phyloP scores from a whole-genome alignment of 768 basidiomycete species.

The Leccinum broughii region DNA sequence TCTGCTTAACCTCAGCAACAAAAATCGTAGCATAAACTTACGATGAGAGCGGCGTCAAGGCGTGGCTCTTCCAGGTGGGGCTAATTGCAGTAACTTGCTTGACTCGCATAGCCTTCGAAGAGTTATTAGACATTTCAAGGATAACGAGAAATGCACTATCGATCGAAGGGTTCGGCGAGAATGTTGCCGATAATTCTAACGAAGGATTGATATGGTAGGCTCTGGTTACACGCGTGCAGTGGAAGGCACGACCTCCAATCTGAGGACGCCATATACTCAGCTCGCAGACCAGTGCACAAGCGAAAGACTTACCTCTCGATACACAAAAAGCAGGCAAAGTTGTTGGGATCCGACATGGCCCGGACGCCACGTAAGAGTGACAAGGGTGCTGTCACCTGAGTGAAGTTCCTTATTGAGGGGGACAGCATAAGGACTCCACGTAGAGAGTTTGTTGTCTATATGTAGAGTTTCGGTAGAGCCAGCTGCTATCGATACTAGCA shows the following conservation, averaged over 20 bases:
- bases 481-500: slow-evolving; percentile 14
- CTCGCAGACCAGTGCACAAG: background rate
- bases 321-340: slow-evolving; percentile 64
- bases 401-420: slow-evolving; percentile 39
- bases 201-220: slow-evolving; percentile 61
- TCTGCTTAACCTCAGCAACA: slow-evolving; percentile 6
- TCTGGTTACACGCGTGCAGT: slow-evolving; percentile 54
- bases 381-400: slow-evolving; percentile 49
- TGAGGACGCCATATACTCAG: slow-evolving; percentile 27
- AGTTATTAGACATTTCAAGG: slow-evolving; percentile 56
- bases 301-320: slow-evolving; percentile 51
- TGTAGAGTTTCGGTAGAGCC: slow-evolving; percentile 40
- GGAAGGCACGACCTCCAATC: slow-evolving; percentile 53
- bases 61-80: slow-evolving; percentile 61
- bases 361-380: slow-evolving; percentile 59
- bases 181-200: slow-evolving; percentile 51
- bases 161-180: slow-evolving; percentile 49
- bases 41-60: slow-evolving; percentile 40
- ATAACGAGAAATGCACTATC: slow-evolving; percentile 54
- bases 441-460: slow-evolving; percentile 53
- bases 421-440: slow-evolving; percentile 49
- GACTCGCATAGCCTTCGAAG: slow-evolving; percentile 44
- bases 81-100: slow-evolving; percentile 66
- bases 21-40: slow-evolving; percentile 35
- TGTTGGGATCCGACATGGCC: slow-evolving; percentile 47